phyloP scores from a whole-genome alignment of 768 basidiomycete genomes.

The Leucocoprinus leucothites region DNA sequence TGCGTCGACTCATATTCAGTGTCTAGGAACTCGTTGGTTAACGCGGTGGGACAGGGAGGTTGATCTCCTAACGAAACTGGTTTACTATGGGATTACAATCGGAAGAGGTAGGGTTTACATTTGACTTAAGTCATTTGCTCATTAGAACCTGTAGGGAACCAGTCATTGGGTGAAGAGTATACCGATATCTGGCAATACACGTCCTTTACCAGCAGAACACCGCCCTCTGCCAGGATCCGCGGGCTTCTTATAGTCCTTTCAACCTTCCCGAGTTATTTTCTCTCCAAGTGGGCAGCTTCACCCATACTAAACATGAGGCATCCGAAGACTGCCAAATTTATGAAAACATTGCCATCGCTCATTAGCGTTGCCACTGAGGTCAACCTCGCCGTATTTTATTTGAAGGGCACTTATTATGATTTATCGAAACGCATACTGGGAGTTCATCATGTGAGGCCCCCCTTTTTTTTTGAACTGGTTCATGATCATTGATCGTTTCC shows the following conservation, averaged over 20 bases:
- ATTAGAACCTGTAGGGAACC: slow-evolving; percentile 47
- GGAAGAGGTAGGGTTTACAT: slow-evolving; percentile 54
- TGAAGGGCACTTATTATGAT: slow-evolving; percentile 78
- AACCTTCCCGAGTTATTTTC: slow-evolving; percentile 59
- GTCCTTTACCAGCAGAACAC: slow-evolving; percentile 28
- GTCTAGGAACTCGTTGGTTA: slow-evolving; percentile 74
- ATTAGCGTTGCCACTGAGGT: slow-evolving; percentile 63
- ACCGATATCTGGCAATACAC: slow-evolving; percentile 81
- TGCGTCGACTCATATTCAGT: slow-evolving; percentile 6
- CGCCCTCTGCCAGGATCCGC: slow-evolving; percentile 45
- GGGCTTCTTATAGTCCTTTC: slow-evolving; percentile 61
- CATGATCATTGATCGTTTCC: neutral
- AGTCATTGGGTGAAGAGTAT: slow-evolving; percentile 90
- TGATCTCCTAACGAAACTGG: slow-evolving; percentile 60
- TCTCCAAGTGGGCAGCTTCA: slow-evolving; percentile 45
- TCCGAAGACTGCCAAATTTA: slow-evolving; percentile 28
- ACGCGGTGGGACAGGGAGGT: slow-evolving; percentile 80
- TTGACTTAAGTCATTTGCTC: neutral
- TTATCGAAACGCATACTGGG: slow-evolving; percentile 64
- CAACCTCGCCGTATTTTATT: slow-evolving; percentile 80
- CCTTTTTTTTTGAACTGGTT: neutral
- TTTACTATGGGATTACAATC: slow-evolving; percentile 73
- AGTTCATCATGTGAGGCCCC: slow-evolving; percentile 56
- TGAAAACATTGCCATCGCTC: slow-evolving; percentile 42
- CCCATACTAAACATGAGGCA: slow-evolving; percentile 33